phyloP scores from a whole-genome alignment of 495 filamentous ascomycete species.

The Penicillium antarcticum region DNA sequence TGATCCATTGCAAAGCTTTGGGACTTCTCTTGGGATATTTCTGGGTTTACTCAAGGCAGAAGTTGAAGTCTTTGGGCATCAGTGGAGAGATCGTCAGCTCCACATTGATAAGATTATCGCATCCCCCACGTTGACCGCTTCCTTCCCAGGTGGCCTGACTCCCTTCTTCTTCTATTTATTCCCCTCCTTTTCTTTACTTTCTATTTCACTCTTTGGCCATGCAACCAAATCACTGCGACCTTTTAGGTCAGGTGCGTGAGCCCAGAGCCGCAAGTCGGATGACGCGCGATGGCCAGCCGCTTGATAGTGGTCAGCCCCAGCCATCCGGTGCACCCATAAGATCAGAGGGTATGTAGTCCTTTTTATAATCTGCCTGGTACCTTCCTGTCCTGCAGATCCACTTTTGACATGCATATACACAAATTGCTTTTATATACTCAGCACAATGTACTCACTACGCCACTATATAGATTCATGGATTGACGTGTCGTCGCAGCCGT shows the following conservation, averaged over 20 bases:
- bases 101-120: slow-evolving; percentile 29
- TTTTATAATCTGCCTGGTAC: slow-evolving; percentile 17
- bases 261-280: slow-evolving; percentile 36
- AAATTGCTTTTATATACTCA: slow-evolving; percentile 23
- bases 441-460: slow-evolving; percentile 51
- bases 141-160: slow-evolving; percentile 26
- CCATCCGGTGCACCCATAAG: slow-evolving; percentile 39
- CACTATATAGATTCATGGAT: slow-evolving; percentile 88
- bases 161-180: slow-evolving; percentile 8
- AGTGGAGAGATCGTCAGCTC: slow-evolving; percentile 20
- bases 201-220: slow-evolving; percentile 20
- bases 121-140: slow-evolving; percentile 30
- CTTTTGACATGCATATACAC: slow-evolving; percentile 19
- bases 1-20: background rate
- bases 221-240: slow-evolving; percentile 47
- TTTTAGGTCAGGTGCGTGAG: slow-evolving; percentile 43
- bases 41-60: background rate
- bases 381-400: slow-evolving; percentile 9
- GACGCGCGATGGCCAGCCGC: slow-evolving; percentile 40
- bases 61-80: slow-evolving; percentile 20
- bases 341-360: slow-evolving; percentile 43
- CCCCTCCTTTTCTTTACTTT: slow-evolving; percentile 7
- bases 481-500: slow-evolving; percentile 89
- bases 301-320: slow-evolving; percentile 31
- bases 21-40: background rate